Evolutionary conservation across 1,284 basidiomycete species (phyloP).

Genomic region (Cryptococcus deneoformans): DNA sequence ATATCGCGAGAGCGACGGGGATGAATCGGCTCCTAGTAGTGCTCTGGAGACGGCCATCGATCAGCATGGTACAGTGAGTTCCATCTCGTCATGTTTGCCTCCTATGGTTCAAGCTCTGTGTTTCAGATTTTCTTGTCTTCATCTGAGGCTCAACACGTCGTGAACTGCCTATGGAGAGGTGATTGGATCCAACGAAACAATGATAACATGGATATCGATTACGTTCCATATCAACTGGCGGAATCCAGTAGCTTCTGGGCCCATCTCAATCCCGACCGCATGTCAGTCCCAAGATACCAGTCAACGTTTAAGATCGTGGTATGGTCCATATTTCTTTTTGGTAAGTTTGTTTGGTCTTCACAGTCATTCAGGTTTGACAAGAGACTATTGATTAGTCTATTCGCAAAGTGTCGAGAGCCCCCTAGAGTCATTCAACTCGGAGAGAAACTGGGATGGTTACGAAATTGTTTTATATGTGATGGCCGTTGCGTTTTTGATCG

Average conservation of each 20-base stretch:
- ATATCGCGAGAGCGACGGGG: conserved; percentile 70
- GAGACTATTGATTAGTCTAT: conserved; percentile 55
- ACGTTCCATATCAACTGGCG: conserved; percentile 43
- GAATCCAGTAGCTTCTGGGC: conserved; percentile 59
- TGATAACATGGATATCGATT: conserved; percentile 53
- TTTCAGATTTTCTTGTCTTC: conserved; percentile 76
- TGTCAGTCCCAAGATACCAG: conserved; percentile 75
- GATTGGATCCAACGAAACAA: conserved; percentile 73
- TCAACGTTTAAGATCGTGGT: conserved; percentile 56
- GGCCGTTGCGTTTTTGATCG: conserved; percentile 68
- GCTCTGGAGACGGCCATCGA: conserved; percentile 82
- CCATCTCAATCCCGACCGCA: conserved; percentile 71
- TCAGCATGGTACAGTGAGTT: conserved; percentile 54
- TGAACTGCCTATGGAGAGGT: conserved; percentile 68
- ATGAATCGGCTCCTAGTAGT: conserved; percentile 67
- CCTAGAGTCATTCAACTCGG: conserved; percentile 39
- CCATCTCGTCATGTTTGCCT: not conserved
- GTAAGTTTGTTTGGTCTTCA: conserved; percentile 11
- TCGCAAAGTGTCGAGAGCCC: conserved; percentile 69
- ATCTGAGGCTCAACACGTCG: conserved; percentile 71
- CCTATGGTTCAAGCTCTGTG: conserved; percentile 48
- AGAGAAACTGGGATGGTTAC: conserved; percentile 63
- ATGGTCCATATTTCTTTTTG: conserved; percentile 78
- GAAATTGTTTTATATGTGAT: conserved; percentile 74
- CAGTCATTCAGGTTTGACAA: not conserved